phyloP scores from a whole-genome alignment of 2,329 filamentous ascomycete genomes.

The Aspergillus fructus region DNA sequence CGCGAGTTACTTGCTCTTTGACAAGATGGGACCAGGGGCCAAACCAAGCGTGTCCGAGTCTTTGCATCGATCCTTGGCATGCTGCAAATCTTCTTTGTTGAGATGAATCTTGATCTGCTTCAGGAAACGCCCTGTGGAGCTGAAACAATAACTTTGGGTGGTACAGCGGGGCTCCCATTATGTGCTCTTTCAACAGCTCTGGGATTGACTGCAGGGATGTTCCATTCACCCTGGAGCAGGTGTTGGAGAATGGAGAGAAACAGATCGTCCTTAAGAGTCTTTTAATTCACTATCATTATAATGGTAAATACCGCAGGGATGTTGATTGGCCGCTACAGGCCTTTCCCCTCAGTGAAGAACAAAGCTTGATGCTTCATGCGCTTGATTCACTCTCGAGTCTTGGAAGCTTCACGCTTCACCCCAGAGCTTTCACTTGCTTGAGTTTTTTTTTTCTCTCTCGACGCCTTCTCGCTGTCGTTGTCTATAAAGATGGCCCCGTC shows the following conservation, averaged over 20 bases:
- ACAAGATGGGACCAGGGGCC: not conserved
- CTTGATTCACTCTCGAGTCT: not conserved
- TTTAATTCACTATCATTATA: not conserved
- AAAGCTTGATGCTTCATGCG: not conserved
- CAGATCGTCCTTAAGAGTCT: not conserved
- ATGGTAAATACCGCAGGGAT: not conserved
- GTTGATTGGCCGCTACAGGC: not conserved
- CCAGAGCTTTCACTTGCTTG: not conserved
- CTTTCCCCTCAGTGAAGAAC: not conserved
- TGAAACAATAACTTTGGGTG: not conserved
- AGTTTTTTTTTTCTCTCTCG: not conserved
- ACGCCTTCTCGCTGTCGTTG: not conserved
- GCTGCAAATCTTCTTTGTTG: not conserved
- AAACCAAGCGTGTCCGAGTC: not conserved
- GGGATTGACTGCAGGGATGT: not conserved
- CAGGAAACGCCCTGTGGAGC: not conserved
- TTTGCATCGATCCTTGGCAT: not conserved
- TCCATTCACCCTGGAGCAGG: not conserved
- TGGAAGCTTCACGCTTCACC: not conserved
- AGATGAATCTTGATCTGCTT: not conserved
- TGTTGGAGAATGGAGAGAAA: not conserved
- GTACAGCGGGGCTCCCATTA: not conserved
- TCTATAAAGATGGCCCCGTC: constrained; percentile 1
- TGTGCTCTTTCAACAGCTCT: not conserved
- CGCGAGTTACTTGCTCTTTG: not conserved